Evolutionary conservation across 2,329 filamentous ascomycete species (phyloP), one percentile per base, ranked within the genome.

Genomic region (Tolypocladium ovalisporum): DNA sequence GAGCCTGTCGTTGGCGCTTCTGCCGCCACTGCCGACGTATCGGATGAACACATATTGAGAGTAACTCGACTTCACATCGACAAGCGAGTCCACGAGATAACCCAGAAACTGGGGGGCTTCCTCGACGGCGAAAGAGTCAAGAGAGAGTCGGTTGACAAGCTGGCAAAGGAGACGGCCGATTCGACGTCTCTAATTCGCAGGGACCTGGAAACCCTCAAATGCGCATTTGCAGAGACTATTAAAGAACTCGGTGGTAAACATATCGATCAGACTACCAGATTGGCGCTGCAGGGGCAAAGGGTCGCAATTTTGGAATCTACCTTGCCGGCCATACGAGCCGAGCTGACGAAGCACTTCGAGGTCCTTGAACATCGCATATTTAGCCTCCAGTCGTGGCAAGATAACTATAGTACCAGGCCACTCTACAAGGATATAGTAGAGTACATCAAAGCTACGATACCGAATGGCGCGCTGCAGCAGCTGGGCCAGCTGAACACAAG

Each of bases 321-420:
- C 4, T 32, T 56, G 7, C 49, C 42, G 17, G 19, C 19, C 32
- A 29, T 56, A 44, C 56, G 55, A 7, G 19, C 59, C 15, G 59
- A 63, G 2, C 44, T 29, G 13, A 56, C 40, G 40, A 24, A 6
- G 42, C 7, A 54, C 44, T 9, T 56, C 22, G 66, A 70, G 0
- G 64, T 66, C 5, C 60, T 79, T 7, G 68, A 71, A 19, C 63
- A 72, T 42, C 66, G 74, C 52, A 36, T 79, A 5, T 63, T 62
- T 24, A 65, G 71, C 1, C 61, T 85, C 9, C 75, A 80, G 62
- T 57, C 59, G 0, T 79, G 79, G 59, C 82, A 75, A 59, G 76
- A 75, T 57, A 81, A 79, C 60, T 65, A 85, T 9, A 71, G 65
- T 24, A 76, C 78, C 1, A 74, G 70, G 52, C 62, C 67, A 2